phyloP scores from a whole-genome alignment of 345 rosid genomes.

The Durio zibethinus region DNA sequence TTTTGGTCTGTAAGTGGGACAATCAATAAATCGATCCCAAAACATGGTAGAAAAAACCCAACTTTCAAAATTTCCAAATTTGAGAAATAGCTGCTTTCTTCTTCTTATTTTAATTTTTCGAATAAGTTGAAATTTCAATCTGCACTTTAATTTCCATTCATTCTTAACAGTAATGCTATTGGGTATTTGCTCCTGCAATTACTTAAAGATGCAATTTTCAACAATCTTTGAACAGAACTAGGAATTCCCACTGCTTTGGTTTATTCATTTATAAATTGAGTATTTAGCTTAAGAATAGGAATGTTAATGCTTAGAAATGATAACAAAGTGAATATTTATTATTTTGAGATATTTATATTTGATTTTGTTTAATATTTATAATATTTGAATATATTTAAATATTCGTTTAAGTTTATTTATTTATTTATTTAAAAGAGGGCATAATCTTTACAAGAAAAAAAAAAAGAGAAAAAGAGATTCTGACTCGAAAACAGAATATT shows the following conservation, averaged over 20 bases:
- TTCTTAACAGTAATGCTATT: constrained; percentile 82
- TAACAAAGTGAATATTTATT: too few relatives aligned
- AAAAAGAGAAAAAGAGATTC: too few relatives aligned
- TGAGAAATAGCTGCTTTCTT: not conserved
- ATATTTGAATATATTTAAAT: too few relatives aligned
- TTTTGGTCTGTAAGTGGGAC: not conserved
- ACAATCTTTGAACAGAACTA: constrained; percentile 87
- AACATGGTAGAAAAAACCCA: constrained; percentile 18
- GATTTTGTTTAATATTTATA: too few relatives aligned
- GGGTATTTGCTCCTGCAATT: constrained; percentile 89
- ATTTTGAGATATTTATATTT: too few relatives aligned
- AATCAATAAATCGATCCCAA: not conserved
- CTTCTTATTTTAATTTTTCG: not conserved
- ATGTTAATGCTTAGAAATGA: too few relatives aligned
- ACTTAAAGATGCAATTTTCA: constrained; percentile 93
- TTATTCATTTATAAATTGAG: not conserved
- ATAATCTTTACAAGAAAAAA: too few relatives aligned
- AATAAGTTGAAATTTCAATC: constrained; percentile 42
- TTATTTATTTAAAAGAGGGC: too few relatives aligned
- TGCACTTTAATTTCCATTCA: constrained; percentile 93
- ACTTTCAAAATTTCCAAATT: not conserved
- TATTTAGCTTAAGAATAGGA: not conserved
- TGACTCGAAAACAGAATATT: too few relatives aligned
- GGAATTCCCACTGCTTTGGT: constrained; percentile 35
- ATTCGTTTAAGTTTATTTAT: too few relatives aligned